Evolutionary conservation across 495 filamentous ascomycete species (phyloP), one percentile per base, ranked within the genome.

Genomic region (Penicillium atrosanguineum): DNA sequence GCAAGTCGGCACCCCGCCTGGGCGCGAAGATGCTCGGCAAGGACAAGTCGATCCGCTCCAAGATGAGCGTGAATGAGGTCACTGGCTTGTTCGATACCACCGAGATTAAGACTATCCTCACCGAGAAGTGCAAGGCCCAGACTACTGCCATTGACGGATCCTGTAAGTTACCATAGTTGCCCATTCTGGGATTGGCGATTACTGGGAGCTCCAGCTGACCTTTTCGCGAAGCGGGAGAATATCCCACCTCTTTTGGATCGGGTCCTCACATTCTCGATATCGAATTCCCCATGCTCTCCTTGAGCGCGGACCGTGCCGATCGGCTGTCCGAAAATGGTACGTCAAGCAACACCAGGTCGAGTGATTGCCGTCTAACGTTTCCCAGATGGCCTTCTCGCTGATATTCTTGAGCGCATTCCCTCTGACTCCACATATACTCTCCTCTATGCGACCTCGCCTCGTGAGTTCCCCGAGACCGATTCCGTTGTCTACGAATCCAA

Each of bases 351-450:
- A 37, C 28, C 7, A 9, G 4, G 21, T 40, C 6, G 25, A 25
- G 25, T 40, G 18, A 38, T 21, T 34, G 9, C 31, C 39, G n/a
- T 21, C 40, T 54, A 14, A 56, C 36, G 12, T 14, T 9, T 44
- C 1, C 19, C 21, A 87, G 86, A 89, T 70, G 77, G 78, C n/a
- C 74, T 82, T 54, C 72, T 89, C 25, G 70, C 79, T 45, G 78
- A 79, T 40, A 68, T 86, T 43, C 67, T 88, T 52, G 73, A 78
- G 12, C 67, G 80, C 7, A 69, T 86, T n/a, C 75, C 77, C 16
- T 69, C 73, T 5, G 62, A 69, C 12, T 78, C 79, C 55, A 79
- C 79, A 55, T 87, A 84, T 57, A 85, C 83, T 1, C 71, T 89
- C 23, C 72, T 89, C 48, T 89, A 87, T 55, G 75, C 75, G 18